A percentile compares a stretch with the other conserved stretches of the same genome.
These are phyloP conservation scores for Sonneratia alba DNA, from an alignment of 345 rosid genomes.

Conservation along the genomic window DNA sequence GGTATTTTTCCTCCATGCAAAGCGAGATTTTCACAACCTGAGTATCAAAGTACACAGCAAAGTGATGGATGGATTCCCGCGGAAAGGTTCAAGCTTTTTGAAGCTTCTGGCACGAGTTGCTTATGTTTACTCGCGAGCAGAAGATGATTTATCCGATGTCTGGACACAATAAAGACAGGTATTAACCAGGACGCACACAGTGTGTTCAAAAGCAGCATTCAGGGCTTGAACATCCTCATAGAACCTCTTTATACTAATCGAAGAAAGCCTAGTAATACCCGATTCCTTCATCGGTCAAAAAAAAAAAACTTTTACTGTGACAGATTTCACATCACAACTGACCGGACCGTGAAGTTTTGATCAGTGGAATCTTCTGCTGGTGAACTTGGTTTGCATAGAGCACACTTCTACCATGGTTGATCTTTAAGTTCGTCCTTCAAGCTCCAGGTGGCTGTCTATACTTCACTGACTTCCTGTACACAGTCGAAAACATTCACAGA, in stretches of 20 bases:
- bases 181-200: too few species aligned
- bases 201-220: background rate
- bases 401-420: background rate
- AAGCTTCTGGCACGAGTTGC: too few species aligned
- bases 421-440: background rate
- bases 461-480: conserved; percentile 54
- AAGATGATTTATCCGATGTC: too few species aligned
- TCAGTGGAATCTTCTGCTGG: background rate
- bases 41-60: background rate
- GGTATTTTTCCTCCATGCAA: background rate
- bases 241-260: background rate
- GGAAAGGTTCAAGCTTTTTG: background rate
- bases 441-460: conserved; percentile 54
- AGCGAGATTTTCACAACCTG: background rate
- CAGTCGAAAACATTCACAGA: conserved; percentile 6
- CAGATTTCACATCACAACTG: background rate
- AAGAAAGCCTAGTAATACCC: background rate
- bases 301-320: background rate
- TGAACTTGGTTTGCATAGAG: background rate
- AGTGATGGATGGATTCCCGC: background rate
- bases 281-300: background rate
- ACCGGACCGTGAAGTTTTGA: too few species aligned
- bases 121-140: too few species aligned
- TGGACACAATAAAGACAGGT: too few species aligned
- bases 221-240: background rate